Conservation (phyloP, 176 grass and related monocot species). For the Cocos nucifera region DNA sequence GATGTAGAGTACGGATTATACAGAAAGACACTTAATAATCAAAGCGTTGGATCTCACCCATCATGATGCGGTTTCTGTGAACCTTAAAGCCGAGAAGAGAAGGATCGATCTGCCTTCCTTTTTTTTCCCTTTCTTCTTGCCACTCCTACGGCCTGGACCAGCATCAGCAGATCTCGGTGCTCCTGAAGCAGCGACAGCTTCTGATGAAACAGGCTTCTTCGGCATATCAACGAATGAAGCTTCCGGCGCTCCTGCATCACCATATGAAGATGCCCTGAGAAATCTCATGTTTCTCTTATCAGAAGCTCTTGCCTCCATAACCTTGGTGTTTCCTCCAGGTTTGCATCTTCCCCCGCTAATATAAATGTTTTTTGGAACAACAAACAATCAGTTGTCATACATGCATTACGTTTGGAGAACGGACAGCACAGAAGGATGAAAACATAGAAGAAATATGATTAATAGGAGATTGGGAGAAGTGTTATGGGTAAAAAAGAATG, state of each 20-base stretch:
- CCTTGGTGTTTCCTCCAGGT: background rate
- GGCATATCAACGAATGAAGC: constrained; percentile 80
- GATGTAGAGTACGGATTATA: constrained; percentile 36
- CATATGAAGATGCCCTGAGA: no score
- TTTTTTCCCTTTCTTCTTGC: constrained; percentile 89
- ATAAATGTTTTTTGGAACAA: no score
- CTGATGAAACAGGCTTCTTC: constrained; percentile 39
- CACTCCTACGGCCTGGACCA: constrained; percentile 36
- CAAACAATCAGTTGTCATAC: no score
- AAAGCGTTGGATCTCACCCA: constrained; percentile 86
- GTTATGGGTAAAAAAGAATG: background rate
- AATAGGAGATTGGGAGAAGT: no score
- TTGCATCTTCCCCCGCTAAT: constrained; percentile 15
- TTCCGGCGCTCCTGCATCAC: constrained; percentile 39
- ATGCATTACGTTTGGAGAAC: no score
- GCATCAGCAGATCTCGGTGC: constrained; percentile 31
- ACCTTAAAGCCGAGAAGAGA: constrained; percentile 97
- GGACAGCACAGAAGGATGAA: no score
- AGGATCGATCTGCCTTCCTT: constrained; percentile 93
- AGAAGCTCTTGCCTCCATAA: no score
- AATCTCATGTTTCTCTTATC: no score
- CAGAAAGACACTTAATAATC: constrained; percentile 32
- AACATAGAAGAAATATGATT: no score
- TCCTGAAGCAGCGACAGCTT: constrained; percentile 15
- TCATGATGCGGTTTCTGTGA: constrained; percentile 98